These are phyloP conservation scores for Geosmithia morbida DNA, from an alignment of 2,329 filamentous ascomycete species.

Conservation along the genomic window DNA sequence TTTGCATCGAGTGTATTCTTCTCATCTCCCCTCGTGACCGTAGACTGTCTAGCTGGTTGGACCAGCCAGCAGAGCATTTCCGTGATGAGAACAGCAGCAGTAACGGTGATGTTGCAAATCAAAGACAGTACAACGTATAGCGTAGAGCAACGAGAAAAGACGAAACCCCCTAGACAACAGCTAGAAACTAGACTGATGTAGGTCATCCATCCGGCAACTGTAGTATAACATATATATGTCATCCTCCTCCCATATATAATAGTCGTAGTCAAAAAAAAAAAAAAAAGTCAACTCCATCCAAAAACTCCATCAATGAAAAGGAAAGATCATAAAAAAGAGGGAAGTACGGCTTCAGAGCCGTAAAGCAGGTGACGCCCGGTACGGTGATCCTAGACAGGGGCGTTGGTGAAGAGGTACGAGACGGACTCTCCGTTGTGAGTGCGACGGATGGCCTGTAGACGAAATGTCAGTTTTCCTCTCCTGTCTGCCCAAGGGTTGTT, in stretches of 20 bases:
- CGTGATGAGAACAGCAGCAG: too few relatives aligned
- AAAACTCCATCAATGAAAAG: neutral
- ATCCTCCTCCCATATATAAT: neutral
- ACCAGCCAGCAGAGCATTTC: too few relatives aligned
- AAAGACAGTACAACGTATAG: too few relatives aligned
- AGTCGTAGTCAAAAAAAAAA: neutral
- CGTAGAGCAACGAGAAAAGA: too few relatives aligned
- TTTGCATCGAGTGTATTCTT: too few relatives aligned
- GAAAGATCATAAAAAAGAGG: neutral
- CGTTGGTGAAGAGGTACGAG: slow-evolving; percentile 55
- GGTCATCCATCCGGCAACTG: too few relatives aligned
- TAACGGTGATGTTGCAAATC: too few relatives aligned
- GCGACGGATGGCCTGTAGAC: slow-evolving; percentile 44
- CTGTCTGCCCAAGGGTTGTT: too few relatives aligned
- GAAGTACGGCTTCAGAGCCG: neutral
- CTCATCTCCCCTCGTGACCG: too few relatives aligned
- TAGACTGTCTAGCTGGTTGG: too few relatives aligned
- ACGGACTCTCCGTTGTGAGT: slow-evolving; percentile 55
- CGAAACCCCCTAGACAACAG: too few relatives aligned
- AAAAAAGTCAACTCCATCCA: neutral
- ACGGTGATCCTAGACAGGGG: slow-evolving; percentile 26
- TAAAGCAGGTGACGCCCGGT: neutral
- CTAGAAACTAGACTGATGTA: too few relatives aligned
- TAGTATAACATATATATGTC: neutral
- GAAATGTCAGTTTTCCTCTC: neutral